These are phyloP conservation scores for Lavandula angustifolia DNA, from an alignment of 257 asterid species.

Conservation along the genomic window DNA sequence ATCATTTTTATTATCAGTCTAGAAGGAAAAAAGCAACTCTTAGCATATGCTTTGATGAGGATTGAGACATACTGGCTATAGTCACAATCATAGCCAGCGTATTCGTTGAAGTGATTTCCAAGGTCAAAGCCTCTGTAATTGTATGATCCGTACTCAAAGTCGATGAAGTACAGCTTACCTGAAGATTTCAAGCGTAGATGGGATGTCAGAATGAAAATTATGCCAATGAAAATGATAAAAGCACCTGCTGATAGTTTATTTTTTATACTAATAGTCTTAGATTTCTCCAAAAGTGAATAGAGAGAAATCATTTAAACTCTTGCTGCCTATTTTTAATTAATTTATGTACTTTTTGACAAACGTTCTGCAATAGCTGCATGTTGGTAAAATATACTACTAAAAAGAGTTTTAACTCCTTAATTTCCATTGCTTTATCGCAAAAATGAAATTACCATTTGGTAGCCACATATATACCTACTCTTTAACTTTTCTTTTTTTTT, in stretches of 20 bases:
- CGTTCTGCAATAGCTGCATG: no score
- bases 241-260: neutral
- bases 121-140: constrained; percentile 93
- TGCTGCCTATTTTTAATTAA: no score
- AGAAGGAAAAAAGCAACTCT: constrained; percentile 11
- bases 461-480: constrained; percentile 10
- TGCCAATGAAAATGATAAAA: constrained; percentile 18
- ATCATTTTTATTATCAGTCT: constrained; percentile 17
- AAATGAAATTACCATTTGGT: constrained; percentile 20
- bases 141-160: constrained; percentile 96
- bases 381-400: constrained; percentile 10
- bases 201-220: constrained; percentile 18
- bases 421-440: constrained; percentile 12
- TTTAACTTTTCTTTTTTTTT: neutral
- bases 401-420: constrained; percentile 7
- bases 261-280: constrained; percentile 9
- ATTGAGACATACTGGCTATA: constrained; percentile 64
- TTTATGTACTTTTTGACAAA: no score
- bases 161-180: constrained; percentile 92
- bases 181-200: constrained; percentile 36
- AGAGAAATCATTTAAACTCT: constrained; percentile 10
- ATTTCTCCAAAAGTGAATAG: constrained; percentile 24
- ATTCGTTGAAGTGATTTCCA: constrained; percentile 98
- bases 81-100: constrained; percentile 98
- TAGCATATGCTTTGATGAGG: constrained; percentile 19